phyloP scores from a whole-genome alignment of 78 protist species.

The Tieghemostelium lacteum region DNA sequence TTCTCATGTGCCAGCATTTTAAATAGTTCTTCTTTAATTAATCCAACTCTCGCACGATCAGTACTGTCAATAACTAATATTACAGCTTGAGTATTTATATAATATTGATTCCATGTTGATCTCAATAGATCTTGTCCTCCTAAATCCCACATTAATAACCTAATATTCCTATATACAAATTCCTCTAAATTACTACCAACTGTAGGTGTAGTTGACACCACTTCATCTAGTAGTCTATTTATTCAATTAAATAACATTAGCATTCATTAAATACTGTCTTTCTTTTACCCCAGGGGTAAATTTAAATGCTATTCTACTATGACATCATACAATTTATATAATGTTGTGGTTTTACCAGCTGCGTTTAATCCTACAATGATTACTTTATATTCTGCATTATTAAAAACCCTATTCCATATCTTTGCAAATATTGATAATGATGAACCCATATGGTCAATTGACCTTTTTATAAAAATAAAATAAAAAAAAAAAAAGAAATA shows the following conservation, averaged over 20 bases:
- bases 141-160: slow-evolving; percentile 89
- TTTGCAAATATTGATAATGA: slow-evolving; percentile 70
- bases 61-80: slow-evolving; percentile 90
- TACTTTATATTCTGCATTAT: slow-evolving; percentile 80
- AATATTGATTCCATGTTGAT: slow-evolving; percentile 89
- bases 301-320: too few relatives aligned
- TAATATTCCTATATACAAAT: slow-evolving; percentile 87
- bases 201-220: slow-evolving; percentile 91
- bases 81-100: slow-evolving; percentile 83
- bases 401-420: slow-evolving; percentile 78
- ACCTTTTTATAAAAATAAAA: too few relatives aligned
- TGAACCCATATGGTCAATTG: slow-evolving; percentile 35
- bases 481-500: too few relatives aligned
- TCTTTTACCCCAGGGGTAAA: too few relatives aligned
- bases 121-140: slow-evolving; percentile 90
- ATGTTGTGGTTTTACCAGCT: slow-evolving; percentile 93
- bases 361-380: slow-evolving; percentile 89
- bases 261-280: too few relatives aligned
- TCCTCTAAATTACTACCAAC: slow-evolving; percentile 94
- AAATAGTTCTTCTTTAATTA: slow-evolving; percentile 81
- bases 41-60: slow-evolving; percentile 80
- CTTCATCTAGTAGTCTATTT: slow-evolving; percentile 85
- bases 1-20: slow-evolving; percentile 86
- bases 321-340: slow-evolving; percentile 80
- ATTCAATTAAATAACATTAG: too few relatives aligned